These are phyloP conservation scores for Anthracocystis walkeri DNA, from an alignment of 1,284 basidiomycete species.

Conservation along the genomic window DNA sequence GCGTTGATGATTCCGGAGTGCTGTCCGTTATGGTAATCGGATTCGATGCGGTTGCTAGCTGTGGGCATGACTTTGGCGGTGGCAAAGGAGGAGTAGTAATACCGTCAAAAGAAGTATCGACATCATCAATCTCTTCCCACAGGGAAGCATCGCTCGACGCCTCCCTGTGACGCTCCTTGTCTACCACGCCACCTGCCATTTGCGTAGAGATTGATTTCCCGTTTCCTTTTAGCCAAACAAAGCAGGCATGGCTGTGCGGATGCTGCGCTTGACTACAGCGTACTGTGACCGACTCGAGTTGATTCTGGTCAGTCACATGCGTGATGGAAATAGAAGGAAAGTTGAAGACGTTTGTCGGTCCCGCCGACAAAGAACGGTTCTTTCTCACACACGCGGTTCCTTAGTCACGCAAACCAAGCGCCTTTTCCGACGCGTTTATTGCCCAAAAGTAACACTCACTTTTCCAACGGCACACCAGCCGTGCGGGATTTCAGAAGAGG, in stretches of 20 bases:
- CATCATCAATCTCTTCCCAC: constrained; percentile 32
- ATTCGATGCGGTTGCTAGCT: constrained; percentile 5
- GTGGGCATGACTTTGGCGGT: neutral
- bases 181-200: constrained; percentile 19
- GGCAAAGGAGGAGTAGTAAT: constrained; percentile 21
- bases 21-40: constrained; percentile 14
- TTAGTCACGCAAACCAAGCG: too few relatives aligned
- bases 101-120: constrained; percentile 21
- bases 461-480: constrained; percentile 1
- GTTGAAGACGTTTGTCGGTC: neutral
- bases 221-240: neutral
- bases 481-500: constrained; percentile 7
- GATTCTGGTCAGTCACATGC: neutral
- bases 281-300: too few relatives aligned
- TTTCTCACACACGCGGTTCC: neutral
- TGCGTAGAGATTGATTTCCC: neutral
- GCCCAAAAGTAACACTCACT: constrained; percentile 14
- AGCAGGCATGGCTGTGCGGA: neutral
- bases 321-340: neutral
- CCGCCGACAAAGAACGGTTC: neutral
- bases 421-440: constrained; percentile 13
- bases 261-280: neutral
- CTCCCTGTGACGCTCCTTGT: constrained; percentile 23
- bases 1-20: constrained; percentile 8
- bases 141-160: constrained; percentile 46